These are phyloP conservation scores for Ganoderma lucidum DNA, from an alignment of 1,284 basidiomycete species.

Conservation along the genomic window DNA sequence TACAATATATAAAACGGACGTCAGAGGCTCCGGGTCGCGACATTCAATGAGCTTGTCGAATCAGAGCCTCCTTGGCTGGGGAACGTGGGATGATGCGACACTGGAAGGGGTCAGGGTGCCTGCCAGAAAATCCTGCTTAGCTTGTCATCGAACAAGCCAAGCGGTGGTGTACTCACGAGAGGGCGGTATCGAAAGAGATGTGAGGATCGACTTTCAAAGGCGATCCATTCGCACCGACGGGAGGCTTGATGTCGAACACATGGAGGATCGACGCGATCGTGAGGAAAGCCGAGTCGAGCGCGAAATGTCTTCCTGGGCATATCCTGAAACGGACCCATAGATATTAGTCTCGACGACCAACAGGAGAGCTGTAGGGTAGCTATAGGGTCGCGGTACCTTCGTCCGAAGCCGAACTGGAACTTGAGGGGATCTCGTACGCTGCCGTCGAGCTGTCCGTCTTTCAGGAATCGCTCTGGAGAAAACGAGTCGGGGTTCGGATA, in stretches of 20 bases:
- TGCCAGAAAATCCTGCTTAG: background rate
- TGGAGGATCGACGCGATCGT: constrained; percentile 28
- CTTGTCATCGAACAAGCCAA: background rate
- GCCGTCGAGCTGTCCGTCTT: constrained; percentile 26
- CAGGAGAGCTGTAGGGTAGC: no score
- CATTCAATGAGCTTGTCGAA: background rate
- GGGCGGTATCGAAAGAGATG: background rate
- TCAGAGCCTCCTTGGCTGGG: background rate
- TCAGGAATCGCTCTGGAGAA: constrained; percentile 32
- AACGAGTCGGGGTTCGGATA: constrained; percentile 33
- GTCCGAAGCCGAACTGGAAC: constrained; percentile 33
- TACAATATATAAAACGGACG: background rate
- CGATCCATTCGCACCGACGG: background rate
- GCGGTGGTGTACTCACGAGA: background rate
- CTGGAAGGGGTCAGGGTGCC: background rate
- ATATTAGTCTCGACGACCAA: background rate
- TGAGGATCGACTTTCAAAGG: background rate
- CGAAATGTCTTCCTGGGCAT: constrained; percentile 36
- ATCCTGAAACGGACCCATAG: constrained; percentile 20
- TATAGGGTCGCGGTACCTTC: constrained; percentile 18
- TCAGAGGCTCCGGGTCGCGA: background rate
- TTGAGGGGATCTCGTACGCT: constrained; percentile 25
- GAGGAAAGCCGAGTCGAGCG: constrained; percentile 27
- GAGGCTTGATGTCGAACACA: constrained; percentile 19
- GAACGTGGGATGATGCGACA: constrained; percentile 3